Conservation (phyloP, 2,329 filamentous ascomycete genomes). For the Penicillium sclerotiorum region DNA sequence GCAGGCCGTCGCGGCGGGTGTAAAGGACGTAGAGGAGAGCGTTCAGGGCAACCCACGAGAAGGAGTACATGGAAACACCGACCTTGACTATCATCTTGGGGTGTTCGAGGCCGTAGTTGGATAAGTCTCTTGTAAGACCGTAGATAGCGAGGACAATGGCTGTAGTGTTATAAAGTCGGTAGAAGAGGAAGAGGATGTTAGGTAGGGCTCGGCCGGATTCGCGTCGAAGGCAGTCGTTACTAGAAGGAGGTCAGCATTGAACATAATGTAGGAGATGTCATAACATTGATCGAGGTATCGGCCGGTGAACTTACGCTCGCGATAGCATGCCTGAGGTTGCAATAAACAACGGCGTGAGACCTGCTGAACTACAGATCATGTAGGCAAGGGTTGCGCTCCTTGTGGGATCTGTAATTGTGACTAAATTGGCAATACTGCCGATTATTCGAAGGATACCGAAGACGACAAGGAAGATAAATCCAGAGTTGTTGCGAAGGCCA, state of each 20-base stretch:
- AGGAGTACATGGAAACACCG: constrained; percentile 48
- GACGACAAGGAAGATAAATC: constrained; percentile 58
- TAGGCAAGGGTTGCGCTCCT: constrained; percentile 44
- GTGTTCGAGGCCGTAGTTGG: constrained; percentile 28
- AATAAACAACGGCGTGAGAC: constrained; percentile 53
- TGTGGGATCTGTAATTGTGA: constrained; percentile 49
- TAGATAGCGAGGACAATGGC: constrained; percentile 47
- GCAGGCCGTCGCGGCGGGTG: constrained; percentile 35
- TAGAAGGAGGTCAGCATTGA: constrained; percentile 11
- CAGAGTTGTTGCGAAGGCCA: constrained; percentile 47
- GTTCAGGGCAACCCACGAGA: constrained; percentile 33
- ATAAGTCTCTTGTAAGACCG: constrained; percentile 44
- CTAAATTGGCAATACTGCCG: constrained; percentile 54
- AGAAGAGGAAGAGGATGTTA: constrained; percentile 28
- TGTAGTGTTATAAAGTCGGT: constrained; percentile 34
- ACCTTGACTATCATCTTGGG: constrained; percentile 41
- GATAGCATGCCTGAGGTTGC: constrained; percentile 50
- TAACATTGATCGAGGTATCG: no score
- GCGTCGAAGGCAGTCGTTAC: constrained; percentile 27
- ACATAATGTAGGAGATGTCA: background rate
- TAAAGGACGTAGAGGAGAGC: constrained; percentile 36
- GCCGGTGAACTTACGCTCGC: constrained; percentile 36
- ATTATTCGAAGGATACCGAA: constrained; percentile 57
- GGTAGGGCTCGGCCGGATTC: constrained; percentile 22
- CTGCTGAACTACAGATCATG: constrained; percentile 50